Conservation (phyloP, 2,329 filamentous ascomycete species). For the Diaporthe amygdali region DNA sequence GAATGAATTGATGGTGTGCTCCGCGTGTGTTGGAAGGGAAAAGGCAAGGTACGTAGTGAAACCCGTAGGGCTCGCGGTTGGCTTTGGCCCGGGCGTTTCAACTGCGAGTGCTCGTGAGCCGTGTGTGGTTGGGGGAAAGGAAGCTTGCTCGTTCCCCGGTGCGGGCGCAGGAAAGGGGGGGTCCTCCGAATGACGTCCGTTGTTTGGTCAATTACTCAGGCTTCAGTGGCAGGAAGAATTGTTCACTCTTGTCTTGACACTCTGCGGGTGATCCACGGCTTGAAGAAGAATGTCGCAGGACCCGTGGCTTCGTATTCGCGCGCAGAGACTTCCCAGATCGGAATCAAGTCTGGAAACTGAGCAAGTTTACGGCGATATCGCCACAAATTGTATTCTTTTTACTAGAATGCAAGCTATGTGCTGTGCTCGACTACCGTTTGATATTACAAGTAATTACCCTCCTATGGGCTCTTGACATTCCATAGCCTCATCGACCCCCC, state of each 20-base stretch:
- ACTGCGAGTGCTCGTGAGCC: not conserved
- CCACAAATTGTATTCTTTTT: no score
- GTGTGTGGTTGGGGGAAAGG: not conserved
- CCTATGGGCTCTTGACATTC: not conserved
- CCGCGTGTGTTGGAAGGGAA: not conserved
- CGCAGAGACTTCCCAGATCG: not conserved
- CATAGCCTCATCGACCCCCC: not conserved
- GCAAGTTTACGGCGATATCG: no score
- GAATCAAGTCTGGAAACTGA: not conserved
- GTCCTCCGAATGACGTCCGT: not conserved
- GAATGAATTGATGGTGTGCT: not conserved
- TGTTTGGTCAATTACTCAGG: not conserved
- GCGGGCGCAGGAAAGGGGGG: not conserved
- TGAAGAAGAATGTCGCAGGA: not conserved
- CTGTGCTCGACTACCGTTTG: not conserved
- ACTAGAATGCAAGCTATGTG: not conserved
- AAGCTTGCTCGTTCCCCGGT: no score
- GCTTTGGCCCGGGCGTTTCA: not conserved
- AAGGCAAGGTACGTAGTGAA: not conserved
- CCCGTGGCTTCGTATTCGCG: not conserved
- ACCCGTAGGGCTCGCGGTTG: not conserved
- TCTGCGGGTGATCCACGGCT: not conserved
- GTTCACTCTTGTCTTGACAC: no score
- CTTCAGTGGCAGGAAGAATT: no score
- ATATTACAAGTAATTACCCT: not conserved